Conservation (phyloP, 805 yeast genomes). For the Yamadazyma philogaea region DNA sequence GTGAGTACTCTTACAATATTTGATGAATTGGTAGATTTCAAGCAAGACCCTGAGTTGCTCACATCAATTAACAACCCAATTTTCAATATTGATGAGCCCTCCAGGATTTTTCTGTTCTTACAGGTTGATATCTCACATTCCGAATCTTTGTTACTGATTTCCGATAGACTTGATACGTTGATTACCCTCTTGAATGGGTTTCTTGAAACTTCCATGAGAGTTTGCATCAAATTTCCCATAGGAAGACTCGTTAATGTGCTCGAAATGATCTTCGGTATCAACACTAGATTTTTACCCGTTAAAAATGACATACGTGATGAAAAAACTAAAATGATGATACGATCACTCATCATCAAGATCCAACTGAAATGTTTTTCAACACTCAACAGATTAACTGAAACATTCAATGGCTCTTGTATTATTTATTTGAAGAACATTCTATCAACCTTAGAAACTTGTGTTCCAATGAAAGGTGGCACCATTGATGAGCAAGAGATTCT, state of each 20-base stretch:
- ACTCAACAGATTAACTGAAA: constrained; percentile 32
- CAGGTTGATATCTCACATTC: constrained; percentile 60
- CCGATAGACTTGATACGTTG: constrained; percentile 49
- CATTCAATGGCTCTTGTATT: constrained; percentile 36
- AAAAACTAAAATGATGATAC: constrained; percentile 43
- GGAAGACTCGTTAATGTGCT: constrained; percentile 52
- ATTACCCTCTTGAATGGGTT: constrained; percentile 39
- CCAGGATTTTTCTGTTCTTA: constrained; percentile 42
- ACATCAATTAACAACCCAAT: constrained; percentile 31
- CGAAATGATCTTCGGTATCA: constrained; percentile 56
- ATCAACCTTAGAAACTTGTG: constrained; percentile 52
- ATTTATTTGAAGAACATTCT: constrained; percentile 52
- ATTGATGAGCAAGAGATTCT: constrained; percentile 31
- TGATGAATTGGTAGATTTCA: constrained; percentile 54
- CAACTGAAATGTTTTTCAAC: constrained; percentile 46
- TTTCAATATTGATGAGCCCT: constrained; percentile 21
- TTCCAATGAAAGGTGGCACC: constrained; percentile 48
- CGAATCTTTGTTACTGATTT: constrained; percentile 47
- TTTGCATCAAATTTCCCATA: constrained; percentile 58
- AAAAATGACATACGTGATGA: constrained; percentile 59
- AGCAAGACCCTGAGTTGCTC: constrained; percentile 50
- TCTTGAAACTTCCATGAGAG: constrained; percentile 50
- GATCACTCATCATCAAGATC: constrained; percentile 40
- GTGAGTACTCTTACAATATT: constrained; percentile 56
- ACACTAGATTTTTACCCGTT: constrained; percentile 52